Evolutionary conservation across 2,329 filamentous ascomycete genomes (phyloP), one percentile per base, ranked within the genome.

Genomic region (Basipetospora sp.): DNA sequence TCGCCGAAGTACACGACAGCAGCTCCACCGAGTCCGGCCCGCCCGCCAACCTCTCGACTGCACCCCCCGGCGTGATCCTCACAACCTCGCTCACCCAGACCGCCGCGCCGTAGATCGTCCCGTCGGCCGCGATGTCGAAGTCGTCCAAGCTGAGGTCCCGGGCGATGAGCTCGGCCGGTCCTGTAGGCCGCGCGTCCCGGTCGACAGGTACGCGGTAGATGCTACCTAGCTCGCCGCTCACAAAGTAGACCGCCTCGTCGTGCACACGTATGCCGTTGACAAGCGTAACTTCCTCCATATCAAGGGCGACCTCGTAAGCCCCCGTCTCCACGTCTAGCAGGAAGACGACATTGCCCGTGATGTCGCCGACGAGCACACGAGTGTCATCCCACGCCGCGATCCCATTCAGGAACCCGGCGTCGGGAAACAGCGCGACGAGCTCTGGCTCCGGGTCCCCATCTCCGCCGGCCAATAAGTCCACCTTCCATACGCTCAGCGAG

Each of bases 191-290:
- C 9, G 32, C 38, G 19, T 40, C 32, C 13, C 17, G 26, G n/a
- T 29, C 27, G 11, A 40, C 38, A n/a, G 38, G 31, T n/a, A 40
- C 30, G 25, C 28, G 32, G 38, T 35, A 40, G 13, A 40, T 26
- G 18, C 20, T 35, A 9, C 19, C n/a, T 10, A 18, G 25, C 13
- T 25, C 32, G 27, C 26, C n/a, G 38, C 32, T 30, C 11, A 31
- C 31, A 19, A 19, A 16, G 18, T 40, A 40, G 3, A 40, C 32
- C 8, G 17, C 16, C 16, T 18, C 32, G 26, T 36, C 32, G 27
- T 40, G 31, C 6, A 31, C 38, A 17, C 38, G 38, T 8, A 40
- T 31, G 6, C 38, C 38, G 26, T 40, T 40, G 13, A 31, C 38
- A 10, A 20, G 15, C 3, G 31, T 19, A 6, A 40, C 31, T 16